Conservation (phyloP, 176 grass and related monocot species). For the Areca catechu region DNA sequence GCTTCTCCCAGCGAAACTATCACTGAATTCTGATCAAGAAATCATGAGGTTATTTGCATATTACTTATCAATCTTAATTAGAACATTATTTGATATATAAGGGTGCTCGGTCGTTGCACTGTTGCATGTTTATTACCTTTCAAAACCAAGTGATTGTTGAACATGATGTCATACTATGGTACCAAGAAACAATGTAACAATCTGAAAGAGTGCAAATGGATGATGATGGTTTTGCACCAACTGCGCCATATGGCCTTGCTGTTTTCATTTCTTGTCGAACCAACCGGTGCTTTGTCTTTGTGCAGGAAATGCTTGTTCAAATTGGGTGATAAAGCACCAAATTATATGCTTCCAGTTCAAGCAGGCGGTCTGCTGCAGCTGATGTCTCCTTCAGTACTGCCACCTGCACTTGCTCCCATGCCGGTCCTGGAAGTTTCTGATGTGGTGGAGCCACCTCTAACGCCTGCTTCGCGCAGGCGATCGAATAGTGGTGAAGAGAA, state of each 20-base stretch:
- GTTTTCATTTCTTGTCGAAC: not conserved
- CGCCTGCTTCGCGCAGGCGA: conserved; percentile 10
- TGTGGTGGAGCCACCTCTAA: conserved; percentile 40
- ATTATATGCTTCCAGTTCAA: conserved; percentile 20
- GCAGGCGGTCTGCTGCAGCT: conserved; percentile 17
- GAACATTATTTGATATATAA: no score
- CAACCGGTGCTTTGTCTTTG: not conserved
- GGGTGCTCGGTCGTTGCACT: no score
- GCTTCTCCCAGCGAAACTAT: no score
- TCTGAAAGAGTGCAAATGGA: no score
- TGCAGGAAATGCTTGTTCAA: conserved; percentile 49
- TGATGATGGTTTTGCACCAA: no score
- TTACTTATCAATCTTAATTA: no score
- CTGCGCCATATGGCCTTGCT: not conserved
- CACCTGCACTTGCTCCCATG: conserved; percentile 38
- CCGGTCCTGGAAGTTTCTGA: conserved; percentile 14
- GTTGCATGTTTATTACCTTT: no score
- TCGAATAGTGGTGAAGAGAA: not conserved
- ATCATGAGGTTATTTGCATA: no score
- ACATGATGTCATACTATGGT: no score
- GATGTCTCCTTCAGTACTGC: not conserved
- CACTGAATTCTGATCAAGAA: no score
- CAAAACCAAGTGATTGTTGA: no score
- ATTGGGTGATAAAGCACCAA: conserved; percentile 29
- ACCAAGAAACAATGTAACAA: no score